phyloP scores from a whole-genome alignment of 352 stramenopile genomes.

The Phytophthora colocasiae region DNA sequence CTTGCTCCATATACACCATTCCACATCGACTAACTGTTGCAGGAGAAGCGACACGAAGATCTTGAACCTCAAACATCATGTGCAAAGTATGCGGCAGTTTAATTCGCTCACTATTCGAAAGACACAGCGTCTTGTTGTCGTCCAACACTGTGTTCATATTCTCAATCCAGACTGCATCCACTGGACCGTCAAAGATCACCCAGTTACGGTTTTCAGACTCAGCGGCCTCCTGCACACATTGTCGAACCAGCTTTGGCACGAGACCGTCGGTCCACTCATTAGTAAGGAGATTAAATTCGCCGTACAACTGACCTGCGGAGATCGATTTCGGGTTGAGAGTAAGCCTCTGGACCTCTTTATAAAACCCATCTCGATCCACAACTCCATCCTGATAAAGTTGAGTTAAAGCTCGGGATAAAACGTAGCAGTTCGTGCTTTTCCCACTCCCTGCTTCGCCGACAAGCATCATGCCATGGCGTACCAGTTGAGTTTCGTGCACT shows the following conservation, averaged over 20 bases:
- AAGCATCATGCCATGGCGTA: conserved; percentile 96
- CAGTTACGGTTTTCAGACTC: conserved; percentile 90
- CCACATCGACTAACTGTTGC: conserved; percentile 91
- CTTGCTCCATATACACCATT: conserved; percentile 95
- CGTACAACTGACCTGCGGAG: conserved; percentile 95
- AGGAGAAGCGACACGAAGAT: conserved; percentile 88
- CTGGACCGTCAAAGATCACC: conserved; percentile 92
- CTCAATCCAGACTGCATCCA: conserved; percentile 94
- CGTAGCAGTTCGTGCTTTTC: conserved; percentile 88
- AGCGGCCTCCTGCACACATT: conserved; percentile 81
- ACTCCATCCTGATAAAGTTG: conserved; percentile 83
- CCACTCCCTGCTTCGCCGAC: conserved; percentile 91
- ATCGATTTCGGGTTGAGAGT: conserved; percentile 97
- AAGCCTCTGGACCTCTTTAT: conserved; percentile 87
- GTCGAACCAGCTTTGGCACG: conserved; percentile 93
- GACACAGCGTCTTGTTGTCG: conserved; percentile 89
- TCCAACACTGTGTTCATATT: conserved; percentile 93
- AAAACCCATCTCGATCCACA: conserved; percentile 86
- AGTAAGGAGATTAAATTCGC: conserved; percentile 94
- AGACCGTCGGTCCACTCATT: conserved; percentile 95
- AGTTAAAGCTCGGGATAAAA: conserved; percentile 76
- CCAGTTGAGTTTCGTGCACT: conserved; percentile 91
- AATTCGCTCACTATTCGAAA: conserved; percentile 90
- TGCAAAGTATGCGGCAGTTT: conserved; percentile 88
- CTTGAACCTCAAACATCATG: conserved; percentile 95